These are phyloP conservation scores for Triticum turgidum DNA, from an alignment of 176 grass and related monocot genomes.

Conservation along the genomic window DNA sequence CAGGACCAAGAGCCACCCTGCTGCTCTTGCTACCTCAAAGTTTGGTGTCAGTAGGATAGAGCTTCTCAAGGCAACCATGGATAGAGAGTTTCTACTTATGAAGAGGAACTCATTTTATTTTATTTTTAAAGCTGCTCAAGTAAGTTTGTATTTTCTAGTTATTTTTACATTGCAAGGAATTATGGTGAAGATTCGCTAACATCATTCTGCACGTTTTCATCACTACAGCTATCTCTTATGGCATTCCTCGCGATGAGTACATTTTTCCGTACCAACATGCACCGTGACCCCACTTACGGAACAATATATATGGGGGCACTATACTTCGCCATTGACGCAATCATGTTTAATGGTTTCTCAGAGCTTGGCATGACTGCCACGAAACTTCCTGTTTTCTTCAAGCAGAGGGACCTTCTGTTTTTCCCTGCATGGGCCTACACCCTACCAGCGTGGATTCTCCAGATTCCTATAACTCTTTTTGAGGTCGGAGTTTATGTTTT, in stretches of 20 bases:
- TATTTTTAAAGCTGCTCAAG: constrained; percentile 73
- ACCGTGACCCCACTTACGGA: constrained; percentile 30
- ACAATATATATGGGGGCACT: constrained; percentile 69
- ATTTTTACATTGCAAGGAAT: not conserved
- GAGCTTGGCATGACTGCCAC: constrained; percentile 77
- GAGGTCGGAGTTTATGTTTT: constrained; percentile 79
- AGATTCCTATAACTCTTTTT: constrained; percentile 83
- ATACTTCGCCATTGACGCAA: constrained; percentile 61
- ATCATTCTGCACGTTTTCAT: constrained; percentile 21
- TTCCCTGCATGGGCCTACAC: constrained; percentile 86
- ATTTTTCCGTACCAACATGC: constrained; percentile 82
- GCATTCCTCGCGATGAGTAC: constrained; percentile 68
- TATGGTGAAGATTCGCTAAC: constrained; percentile 4
- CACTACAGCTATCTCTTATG: constrained; percentile 64
- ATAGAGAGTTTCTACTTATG: constrained; percentile 90
- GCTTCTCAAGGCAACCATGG: constrained; percentile 69
- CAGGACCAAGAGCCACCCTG: constrained; percentile 69
- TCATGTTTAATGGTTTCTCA: constrained; percentile 85
- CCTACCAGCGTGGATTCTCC: constrained; percentile 78
- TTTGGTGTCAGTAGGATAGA: constrained; percentile 68
- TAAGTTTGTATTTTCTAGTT: constrained; percentile 35
- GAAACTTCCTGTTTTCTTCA: constrained; percentile 85
- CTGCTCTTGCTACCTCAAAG: constrained; percentile 73
- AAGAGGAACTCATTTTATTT: constrained; percentile 94
- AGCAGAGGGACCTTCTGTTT: constrained; percentile 84